Evolutionary conservation across 495 filamentous ascomycete genomes (phyloP).

Genomic region (Stereocaulon alpinum): DNA sequence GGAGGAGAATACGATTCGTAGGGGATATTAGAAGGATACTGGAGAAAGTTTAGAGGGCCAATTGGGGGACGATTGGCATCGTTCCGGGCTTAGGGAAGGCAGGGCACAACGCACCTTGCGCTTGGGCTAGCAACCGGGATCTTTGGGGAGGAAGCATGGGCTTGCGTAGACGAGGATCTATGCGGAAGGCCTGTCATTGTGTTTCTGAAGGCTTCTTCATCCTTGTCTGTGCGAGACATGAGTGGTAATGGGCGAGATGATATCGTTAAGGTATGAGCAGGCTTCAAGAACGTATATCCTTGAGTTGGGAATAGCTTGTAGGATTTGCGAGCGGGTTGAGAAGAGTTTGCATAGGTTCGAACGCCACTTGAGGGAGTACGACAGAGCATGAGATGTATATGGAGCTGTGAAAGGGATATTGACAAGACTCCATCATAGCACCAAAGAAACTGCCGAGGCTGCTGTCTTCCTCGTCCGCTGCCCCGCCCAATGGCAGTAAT

Average conservation of each 20-base stretch:
- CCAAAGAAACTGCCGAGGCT: no score
- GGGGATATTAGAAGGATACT: constrained; percentile 83
- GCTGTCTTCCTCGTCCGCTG: no score
- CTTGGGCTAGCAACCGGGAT: constrained; percentile 6
- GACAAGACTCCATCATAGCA: no score
- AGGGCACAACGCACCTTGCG: neutral
- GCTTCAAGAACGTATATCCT: neutral
- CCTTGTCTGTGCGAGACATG: constrained; percentile 1
- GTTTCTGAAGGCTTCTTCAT: neutral
- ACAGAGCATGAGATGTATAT: neutral
- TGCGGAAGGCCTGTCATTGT: constrained; percentile 1
- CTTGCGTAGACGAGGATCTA: neutral
- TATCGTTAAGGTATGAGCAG: neutral
- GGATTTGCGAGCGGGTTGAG: no score
- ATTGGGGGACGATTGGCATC: neutral
- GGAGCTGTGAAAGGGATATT: no score
- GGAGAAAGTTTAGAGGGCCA: neutral
- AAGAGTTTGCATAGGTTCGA: no score
- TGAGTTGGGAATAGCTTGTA: neutral
- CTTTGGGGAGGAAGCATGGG: neutral
- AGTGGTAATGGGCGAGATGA: neutral
- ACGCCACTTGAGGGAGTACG: neutral
- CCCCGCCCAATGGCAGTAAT: no score
- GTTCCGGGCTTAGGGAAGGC: neutral
- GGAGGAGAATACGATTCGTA: constrained; percentile 73